These are phyloP conservation scores for Pythium phragmiticola DNA, from an alignment of 352 stramenopile species.

Conservation along the genomic window DNA sequence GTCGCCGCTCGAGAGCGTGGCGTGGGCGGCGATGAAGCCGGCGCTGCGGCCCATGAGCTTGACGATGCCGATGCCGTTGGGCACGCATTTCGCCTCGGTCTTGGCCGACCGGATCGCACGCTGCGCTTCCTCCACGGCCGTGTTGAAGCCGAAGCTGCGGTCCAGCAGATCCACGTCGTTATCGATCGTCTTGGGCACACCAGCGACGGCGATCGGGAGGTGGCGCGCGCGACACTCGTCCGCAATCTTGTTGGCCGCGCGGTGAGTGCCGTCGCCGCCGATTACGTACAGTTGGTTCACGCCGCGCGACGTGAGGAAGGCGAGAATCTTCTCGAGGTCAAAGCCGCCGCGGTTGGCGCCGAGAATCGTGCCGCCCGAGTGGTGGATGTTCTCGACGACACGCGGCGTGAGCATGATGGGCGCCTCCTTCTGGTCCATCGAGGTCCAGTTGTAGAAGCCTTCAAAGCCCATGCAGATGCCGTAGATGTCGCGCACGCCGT, in stretches of 20 bases:
- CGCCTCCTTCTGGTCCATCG: constrained; percentile 74
- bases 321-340: constrained; percentile 96
- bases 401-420: constrained; percentile 75
- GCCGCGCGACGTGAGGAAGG: constrained; percentile 87
- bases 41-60: constrained; percentile 98
- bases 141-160: constrained; percentile 97
- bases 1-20: constrained; percentile 95
- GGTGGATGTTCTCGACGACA: constrained; percentile 77
- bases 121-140: constrained; percentile 95
- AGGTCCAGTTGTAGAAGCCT: constrained; percentile 82
- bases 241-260: constrained; percentile 92
- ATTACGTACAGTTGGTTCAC: constrained; percentile 97
- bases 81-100: constrained; percentile 95
- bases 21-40: constrained; percentile 97
- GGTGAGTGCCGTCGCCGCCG: constrained; percentile 97
- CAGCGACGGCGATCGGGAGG: constrained; percentile 93
- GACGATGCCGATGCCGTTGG: constrained; percentile 98
- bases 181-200: constrained; percentile 99
- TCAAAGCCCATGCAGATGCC: constrained; percentile 82
- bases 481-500: constrained; percentile 82
- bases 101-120: constrained; percentile 89
- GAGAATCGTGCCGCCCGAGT: constrained; percentile 93
- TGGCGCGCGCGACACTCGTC: constrained; percentile 70
- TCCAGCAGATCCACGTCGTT: constrained; percentile 99
- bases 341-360: constrained; percentile 95